These are phyloP conservation scores for Trichaptum fuscoviolaceum DNA, from an alignment of 768 basidiomycete species.

Conservation along the genomic window DNA sequence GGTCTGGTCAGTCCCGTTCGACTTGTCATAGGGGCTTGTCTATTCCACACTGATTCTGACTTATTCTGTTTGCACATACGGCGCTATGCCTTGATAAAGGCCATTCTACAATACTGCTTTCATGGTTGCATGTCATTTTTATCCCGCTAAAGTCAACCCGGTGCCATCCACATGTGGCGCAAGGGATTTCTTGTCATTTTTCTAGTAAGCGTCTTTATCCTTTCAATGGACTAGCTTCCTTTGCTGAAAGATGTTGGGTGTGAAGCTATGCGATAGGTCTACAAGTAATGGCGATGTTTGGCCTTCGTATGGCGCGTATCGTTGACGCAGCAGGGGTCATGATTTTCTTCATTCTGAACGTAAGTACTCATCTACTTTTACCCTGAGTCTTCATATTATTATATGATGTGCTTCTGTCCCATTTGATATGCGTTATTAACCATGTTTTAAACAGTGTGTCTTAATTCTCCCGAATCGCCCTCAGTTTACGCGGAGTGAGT, in stretches of 20 bases:
- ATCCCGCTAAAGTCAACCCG: background rate
- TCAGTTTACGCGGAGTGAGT: slow-evolving; percentile 12
- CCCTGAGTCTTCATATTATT: too few relatives aligned
- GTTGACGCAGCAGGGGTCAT: background rate
- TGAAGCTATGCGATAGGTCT: background rate
- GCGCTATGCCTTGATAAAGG: background rate
- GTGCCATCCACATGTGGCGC: background rate
- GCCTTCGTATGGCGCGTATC: slow-evolving; percentile 4
- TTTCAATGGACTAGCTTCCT: background rate
- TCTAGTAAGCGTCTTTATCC: background rate
- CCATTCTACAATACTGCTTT: background rate
- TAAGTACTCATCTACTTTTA: background rate
- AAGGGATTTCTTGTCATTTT: slow-evolving; percentile 4
- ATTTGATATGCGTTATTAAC: background rate
- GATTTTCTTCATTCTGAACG: background rate
- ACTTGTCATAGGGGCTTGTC: background rate
- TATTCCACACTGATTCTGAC: background rate
- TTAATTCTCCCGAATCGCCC: background rate
- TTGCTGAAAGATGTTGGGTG: background rate
- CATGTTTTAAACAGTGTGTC: background rate
- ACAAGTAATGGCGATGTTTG: slow-evolving; percentile 7
- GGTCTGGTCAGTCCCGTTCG: slow-evolving; percentile 10
- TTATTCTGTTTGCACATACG: background rate
- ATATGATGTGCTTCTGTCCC: background rate
- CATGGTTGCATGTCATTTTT: background rate